These are phyloP conservation scores for Yarrowia sp. DNA, from an alignment of 805 yeast species.

Conservation along the genomic window DNA sequence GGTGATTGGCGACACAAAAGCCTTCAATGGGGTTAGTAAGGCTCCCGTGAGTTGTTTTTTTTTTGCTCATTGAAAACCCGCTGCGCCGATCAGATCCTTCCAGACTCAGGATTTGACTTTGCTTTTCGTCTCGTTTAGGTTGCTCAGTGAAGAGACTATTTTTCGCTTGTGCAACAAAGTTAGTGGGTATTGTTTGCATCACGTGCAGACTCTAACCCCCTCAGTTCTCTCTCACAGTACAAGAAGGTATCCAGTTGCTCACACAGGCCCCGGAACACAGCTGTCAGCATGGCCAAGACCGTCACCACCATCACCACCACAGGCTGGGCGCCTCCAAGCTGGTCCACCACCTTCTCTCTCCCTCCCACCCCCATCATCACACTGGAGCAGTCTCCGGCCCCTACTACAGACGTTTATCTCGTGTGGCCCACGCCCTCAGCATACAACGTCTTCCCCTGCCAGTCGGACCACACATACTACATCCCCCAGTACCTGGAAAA, in stretches of 20 bases:
- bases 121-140: not conserved
- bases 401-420: conserved; percentile 14
- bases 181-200: conserved; percentile 12
- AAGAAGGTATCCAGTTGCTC: not conserved
- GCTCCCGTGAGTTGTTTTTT: not conserved
- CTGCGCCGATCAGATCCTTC: no score
- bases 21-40: not conserved
- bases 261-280: not conserved
- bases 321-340: conserved; percentile 16
- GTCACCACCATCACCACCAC: conserved; percentile 7
- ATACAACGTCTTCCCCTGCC: conserved; percentile 26
- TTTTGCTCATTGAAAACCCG: no score
- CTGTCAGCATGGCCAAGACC: not conserved
- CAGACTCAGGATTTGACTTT: not conserved
- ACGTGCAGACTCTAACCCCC: conserved; percentile 20
- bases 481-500: conserved; percentile 11
- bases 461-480: conserved; percentile 22
- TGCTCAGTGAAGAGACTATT: not conserved
- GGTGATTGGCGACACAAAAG: not conserved
- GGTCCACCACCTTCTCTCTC: not conserved
- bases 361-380: conserved; percentile 7
- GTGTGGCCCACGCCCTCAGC: conserved; percentile 18
- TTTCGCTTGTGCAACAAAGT: not conserved
- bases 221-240: conserved; percentile 8
- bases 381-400: conserved; percentile 8